phyloP scores from a whole-genome alignment of 495 filamentous ascomycete species.

The Lasiosphaeria hispida region DNA sequence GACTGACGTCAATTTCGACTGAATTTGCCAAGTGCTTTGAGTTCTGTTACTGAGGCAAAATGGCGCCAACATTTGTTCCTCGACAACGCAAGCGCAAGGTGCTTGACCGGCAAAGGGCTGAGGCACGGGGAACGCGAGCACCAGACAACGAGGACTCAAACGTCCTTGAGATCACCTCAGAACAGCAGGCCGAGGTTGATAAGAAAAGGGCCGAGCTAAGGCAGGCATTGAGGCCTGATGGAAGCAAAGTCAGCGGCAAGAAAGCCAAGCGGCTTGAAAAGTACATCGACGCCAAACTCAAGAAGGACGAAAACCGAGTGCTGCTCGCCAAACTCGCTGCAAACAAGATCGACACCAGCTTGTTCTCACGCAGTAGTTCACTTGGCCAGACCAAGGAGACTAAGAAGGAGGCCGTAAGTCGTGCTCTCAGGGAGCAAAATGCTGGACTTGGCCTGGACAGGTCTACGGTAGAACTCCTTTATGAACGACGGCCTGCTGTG shows the following conservation, averaged over 20 bases:
- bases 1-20: not conserved
- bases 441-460: constrained; percentile 56
- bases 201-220: constrained; percentile 56
- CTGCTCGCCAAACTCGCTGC: constrained; percentile 78
- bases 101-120: constrained; percentile 52
- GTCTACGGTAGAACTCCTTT: constrained; percentile 36
- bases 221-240: constrained; percentile 64
- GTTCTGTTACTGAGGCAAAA: constrained; percentile 2
- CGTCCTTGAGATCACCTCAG: constrained; percentile 65
- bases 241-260: constrained; percentile 78
- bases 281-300: constrained; percentile 94
- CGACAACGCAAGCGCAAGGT: constrained; percentile 77
- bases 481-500: constrained; percentile 23
- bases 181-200: constrained; percentile 64
- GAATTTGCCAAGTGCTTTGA: not conserved
- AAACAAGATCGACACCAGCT: constrained; percentile 75
- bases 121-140: constrained; percentile 36
- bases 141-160: constrained; percentile 58
- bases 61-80: constrained; percentile 72
- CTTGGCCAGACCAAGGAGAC: constrained; percentile 65
- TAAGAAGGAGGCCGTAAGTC: constrained; percentile 62
- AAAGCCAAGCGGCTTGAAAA: constrained; percentile 95
- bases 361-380: constrained; percentile 71
- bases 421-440: constrained; percentile 56
- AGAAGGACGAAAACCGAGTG: constrained; percentile 87